Conservation (phyloP, 768 basidiomycete species). For the Pleurotus pulmonarius region DNA sequence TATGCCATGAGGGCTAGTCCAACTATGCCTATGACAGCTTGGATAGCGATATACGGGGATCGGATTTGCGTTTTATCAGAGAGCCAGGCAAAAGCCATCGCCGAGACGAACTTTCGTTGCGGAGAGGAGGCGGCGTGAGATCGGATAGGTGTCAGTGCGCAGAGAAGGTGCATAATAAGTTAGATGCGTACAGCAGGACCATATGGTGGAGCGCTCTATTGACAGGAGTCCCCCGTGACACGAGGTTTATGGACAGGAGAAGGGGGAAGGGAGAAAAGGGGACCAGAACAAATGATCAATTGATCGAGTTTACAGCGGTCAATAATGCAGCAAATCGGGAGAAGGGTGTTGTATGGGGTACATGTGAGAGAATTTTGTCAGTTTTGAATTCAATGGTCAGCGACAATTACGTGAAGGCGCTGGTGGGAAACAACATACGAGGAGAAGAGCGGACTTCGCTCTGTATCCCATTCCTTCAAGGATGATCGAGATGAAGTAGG, state of each 20-base stretch:
- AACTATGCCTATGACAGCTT: conserved; percentile 31
- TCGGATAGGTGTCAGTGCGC: neutral
- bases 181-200: conserved; percentile 33
- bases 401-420: too few relatives aligned
- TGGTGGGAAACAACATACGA: conserved; percentile 23
- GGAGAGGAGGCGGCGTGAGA: neutral
- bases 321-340: too few relatives aligned
- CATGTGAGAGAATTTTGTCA: too few relatives aligned
- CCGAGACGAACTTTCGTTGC: conserved; percentile 27
- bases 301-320: too few relatives aligned
- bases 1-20: conserved; percentile 37
- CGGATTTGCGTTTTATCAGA: conserved; percentile 42
- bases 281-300: too few relatives aligned
- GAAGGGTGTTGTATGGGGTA: too few relatives aligned
- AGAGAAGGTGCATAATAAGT: neutral
- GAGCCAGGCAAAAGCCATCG: conserved; percentile 42
- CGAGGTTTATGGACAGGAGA: too few relatives aligned
- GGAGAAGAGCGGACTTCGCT: conserved; percentile 31
- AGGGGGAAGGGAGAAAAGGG: too few relatives aligned
- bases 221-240: neutral
- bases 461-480: conserved; percentile 43
- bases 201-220: conserved; percentile 43
- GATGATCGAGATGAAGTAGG: conserved; percentile 46
- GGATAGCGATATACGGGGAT: conserved; percentile 35
- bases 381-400: too few relatives aligned